phyloP scores from a whole-genome alignment of 164 flowering plant genomes.

The grape (Vitis vinifera) region DNA sequence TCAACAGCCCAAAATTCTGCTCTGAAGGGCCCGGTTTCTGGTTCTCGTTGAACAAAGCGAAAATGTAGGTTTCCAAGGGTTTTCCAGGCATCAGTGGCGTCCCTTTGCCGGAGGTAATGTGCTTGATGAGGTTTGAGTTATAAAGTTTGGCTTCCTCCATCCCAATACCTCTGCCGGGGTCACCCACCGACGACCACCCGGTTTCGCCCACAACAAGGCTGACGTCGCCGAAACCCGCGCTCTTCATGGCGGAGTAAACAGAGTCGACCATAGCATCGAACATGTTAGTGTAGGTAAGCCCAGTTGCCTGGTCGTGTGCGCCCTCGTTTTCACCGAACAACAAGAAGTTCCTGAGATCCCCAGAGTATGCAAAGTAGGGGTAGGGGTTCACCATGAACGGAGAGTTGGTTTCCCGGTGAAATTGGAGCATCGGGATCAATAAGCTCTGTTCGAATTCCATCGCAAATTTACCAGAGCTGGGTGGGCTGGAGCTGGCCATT shows the following conservation, averaged over 20 bases:
- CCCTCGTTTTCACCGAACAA: slow-evolving; percentile 41
- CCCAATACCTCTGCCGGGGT: slow-evolving; percentile 41
- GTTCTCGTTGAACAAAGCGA: slow-evolving; percentile 77
- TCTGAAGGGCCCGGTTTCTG: slow-evolving; percentile 59
- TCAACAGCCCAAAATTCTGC: slow-evolving; percentile 74
- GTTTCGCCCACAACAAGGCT: slow-evolving; percentile 78
- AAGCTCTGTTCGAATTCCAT: slow-evolving; percentile 31
- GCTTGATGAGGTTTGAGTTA: slow-evolving; percentile 54
- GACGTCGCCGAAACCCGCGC: slow-evolving; percentile 67
- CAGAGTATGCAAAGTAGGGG: slow-evolving; percentile 40
- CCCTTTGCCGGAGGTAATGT: slow-evolving; percentile 60
- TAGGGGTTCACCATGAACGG: slow-evolving; percentile 54
- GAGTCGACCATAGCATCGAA: slow-evolving; percentile 49
- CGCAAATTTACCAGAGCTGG: slow-evolving; percentile 44
- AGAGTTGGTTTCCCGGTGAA: slow-evolving; percentile 32
- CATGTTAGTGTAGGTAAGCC: slow-evolving; percentile 43
- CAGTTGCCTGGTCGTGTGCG: slow-evolving; percentile 29
- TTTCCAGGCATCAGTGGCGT: slow-evolving; percentile 82
- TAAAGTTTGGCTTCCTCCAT: slow-evolving; percentile 51
- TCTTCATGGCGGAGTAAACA: slow-evolving; percentile 59
- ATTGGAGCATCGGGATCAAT: slow-evolving; percentile 41
- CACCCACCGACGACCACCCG: slow-evolving; percentile 86
- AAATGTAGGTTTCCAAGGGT: slow-evolving; percentile 68
- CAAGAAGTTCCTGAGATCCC: slow-evolving; percentile 34
- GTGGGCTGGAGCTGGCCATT: slow-evolving; percentile 36